Evolutionary conservation across 805 yeast species (phyloP).

Genomic region (Scheffersomyces amazonensis): DNA sequence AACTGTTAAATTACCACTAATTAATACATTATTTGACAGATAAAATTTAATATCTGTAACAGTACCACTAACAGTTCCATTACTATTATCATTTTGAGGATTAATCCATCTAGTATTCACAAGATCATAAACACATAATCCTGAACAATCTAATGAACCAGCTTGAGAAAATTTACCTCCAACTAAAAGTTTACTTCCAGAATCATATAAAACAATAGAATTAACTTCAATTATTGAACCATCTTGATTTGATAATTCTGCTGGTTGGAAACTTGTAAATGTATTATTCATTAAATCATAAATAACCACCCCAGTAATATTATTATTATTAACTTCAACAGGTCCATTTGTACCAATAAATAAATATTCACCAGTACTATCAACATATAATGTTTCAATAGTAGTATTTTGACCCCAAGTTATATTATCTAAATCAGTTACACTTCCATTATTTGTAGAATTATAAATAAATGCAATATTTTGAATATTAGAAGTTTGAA

Average conservation of each 20-base stretch:
- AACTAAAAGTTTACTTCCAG: slow-evolving; percentile 46
- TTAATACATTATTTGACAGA: slow-evolving; percentile 31
- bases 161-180: slow-evolving; percentile 72
- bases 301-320: slow-evolving; percentile 45
- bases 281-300: slow-evolving; percentile 47
- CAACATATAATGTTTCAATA: slow-evolving; percentile 33
- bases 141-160: slow-evolving; percentile 54
- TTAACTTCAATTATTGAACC: slow-evolving; percentile 35
- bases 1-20: slow-evolving; percentile 53
- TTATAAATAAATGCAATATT: slow-evolving; percentile 30
- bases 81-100: slow-evolving; percentile 23
- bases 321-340: slow-evolving; percentile 16
- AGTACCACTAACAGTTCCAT: slow-evolving; percentile 41
- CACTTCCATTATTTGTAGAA: slow-evolving; percentile 11
- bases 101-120: slow-evolving; percentile 51
- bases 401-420: slow-evolving; percentile 22
- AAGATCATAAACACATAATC: slow-evolving; percentile 66
- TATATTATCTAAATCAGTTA: slow-evolving; percentile 15
- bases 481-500: slow-evolving; percentile 23
- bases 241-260: slow-evolving; percentile 39
- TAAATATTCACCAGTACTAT: slow-evolving; percentile 28
- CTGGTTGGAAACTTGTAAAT: slow-evolving; percentile 48
- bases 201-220: slow-evolving; percentile 32
- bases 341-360: slow-evolving; percentile 47
- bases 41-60: slow-evolving; percentile 53